Evolutionary conservation across 106 monocot species (phyloP).

Genomic region (Alisma plantagoaquatica): DNA sequence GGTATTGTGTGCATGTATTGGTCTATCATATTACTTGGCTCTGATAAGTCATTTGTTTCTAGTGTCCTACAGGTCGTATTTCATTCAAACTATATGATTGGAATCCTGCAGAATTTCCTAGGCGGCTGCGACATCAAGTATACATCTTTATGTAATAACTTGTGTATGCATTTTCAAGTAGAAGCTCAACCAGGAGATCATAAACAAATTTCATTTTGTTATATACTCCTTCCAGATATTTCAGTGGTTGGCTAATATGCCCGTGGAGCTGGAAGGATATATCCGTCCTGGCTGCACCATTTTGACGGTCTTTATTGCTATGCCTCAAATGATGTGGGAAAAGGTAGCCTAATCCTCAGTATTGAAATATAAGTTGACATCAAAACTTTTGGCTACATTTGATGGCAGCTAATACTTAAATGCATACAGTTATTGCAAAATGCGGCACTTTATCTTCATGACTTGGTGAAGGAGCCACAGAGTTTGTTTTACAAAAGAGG

Average conservation of each 20-base stretch:
- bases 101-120: slow-evolving; percentile 98
- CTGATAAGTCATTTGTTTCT: slow-evolving; percentile 30
- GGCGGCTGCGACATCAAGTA: slow-evolving; percentile 86
- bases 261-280: slow-evolving; percentile 59
- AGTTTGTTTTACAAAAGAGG: slow-evolving; percentile 47
- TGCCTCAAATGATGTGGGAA: slow-evolving; percentile 90
- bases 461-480: slow-evolving; percentile 40
- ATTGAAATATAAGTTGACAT: too few species aligned
- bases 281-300: slow-evolving; percentile 96
- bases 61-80: slow-evolving; percentile 97
- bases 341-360: too few species aligned
- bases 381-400: too few species aligned
- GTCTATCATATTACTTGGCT: too few species aligned
- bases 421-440: slow-evolving; percentile 34
- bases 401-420: too few species aligned
- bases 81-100: slow-evolving; percentile 99
- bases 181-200: too few species aligned
- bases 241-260: slow-evolving; percentile 33
- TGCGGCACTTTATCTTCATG: slow-evolving; percentile 23
- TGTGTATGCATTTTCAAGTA: too few species aligned
- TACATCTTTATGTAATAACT: too few species aligned
- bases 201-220: too few species aligned
- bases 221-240: slow-evolving; percentile 35
- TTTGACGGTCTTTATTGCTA: slow-evolving; percentile 87
- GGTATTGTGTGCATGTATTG: too few species aligned